Conservation (phyloP, 345 rosid species). For the Laguncularia racemosa region DNA sequence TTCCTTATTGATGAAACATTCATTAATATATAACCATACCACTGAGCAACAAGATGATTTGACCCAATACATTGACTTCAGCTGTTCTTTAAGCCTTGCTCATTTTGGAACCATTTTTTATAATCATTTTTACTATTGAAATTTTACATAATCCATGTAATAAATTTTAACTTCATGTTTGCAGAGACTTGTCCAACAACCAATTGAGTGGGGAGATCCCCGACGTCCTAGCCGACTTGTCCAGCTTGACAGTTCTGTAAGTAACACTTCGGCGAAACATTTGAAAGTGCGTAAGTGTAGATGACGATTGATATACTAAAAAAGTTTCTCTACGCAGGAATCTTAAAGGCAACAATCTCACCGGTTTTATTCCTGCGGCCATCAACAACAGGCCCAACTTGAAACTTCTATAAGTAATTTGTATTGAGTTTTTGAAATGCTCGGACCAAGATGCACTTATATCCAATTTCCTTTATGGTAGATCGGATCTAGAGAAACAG, state of each 20-base stretch:
- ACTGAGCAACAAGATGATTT: no score
- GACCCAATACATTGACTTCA: no score
- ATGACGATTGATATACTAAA: neutral
- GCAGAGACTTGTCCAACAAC: no score
- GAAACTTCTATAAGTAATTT: neutral
- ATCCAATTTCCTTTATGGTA: constrained; percentile 5
- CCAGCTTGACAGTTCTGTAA: neutral
- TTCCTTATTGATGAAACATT: no score
- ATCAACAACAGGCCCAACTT: neutral
- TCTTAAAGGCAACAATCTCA: constrained; percentile 29
- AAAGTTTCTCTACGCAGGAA: constrained; percentile 24
- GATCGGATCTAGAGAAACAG: constrained; percentile 26
- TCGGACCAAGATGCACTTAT: neutral
- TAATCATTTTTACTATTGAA: no score
- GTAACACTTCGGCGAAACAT: neutral
- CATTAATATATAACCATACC: no score
- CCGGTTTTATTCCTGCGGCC: constrained; percentile 37
- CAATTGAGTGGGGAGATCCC: no score
- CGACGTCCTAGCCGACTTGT: neutral
- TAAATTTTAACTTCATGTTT: no score
- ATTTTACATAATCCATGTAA: no score
- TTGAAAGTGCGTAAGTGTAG: neutral
- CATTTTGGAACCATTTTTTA: no score
- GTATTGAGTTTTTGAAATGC: neutral
- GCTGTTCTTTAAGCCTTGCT: no score